These are phyloP conservation scores for Petunia axillaris DNA, from an alignment of 257 asterid genomes.

Conservation along the genomic window DNA sequence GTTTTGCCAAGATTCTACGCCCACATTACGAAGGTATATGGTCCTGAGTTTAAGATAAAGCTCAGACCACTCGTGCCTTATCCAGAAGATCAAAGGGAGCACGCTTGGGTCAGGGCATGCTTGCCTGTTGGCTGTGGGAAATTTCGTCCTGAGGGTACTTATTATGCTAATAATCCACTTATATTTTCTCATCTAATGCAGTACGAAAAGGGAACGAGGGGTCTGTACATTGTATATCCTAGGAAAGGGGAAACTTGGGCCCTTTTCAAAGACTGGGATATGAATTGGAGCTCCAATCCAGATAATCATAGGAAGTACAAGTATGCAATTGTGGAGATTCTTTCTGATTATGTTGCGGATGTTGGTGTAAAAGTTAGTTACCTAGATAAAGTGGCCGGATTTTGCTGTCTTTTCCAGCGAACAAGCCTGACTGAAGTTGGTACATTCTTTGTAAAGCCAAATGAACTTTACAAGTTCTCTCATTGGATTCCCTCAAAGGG, in stretches of 20 bases:
- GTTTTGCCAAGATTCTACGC: conserved; percentile 85
- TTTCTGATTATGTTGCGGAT: conserved; percentile 47
- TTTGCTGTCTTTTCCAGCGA: conserved; percentile 60
- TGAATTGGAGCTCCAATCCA: conserved; percentile 55
- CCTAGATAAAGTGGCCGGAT: conserved; percentile 62
- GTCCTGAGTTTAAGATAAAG: conserved; percentile 48
- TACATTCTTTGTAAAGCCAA: conserved; percentile 40
- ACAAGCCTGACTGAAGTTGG: conserved; percentile 26
- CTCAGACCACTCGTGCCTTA: conserved; percentile 67
- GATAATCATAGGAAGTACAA: conserved; percentile 41
- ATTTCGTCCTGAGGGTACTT: conserved; percentile 44
- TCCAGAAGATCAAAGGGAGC: conserved; percentile 42
- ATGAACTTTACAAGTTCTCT: conserved; percentile 60
- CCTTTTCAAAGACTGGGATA: conserved; percentile 66
- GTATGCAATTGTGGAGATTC: conserved; percentile 72
- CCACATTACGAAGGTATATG: conserved; percentile 47
- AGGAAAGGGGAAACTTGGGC: conserved; percentile 79
- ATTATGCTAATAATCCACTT: conserved; percentile 25
- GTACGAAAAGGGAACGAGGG: conserved; percentile 43
- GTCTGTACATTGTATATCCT: conserved; percentile 55
- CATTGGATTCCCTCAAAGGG: conserved; percentile 61
- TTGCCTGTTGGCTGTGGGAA: conserved; percentile 78
- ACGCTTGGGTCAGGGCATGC: conserved; percentile 39
- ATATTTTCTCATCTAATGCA: conserved; percentile 58
- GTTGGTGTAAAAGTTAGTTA: conserved; percentile 53